Evolutionary conservation across 2,329 filamentous ascomycete species (phyloP), one percentile per base, ranked within the genome.

Genomic region (Lecanicillium sp.): DNA sequence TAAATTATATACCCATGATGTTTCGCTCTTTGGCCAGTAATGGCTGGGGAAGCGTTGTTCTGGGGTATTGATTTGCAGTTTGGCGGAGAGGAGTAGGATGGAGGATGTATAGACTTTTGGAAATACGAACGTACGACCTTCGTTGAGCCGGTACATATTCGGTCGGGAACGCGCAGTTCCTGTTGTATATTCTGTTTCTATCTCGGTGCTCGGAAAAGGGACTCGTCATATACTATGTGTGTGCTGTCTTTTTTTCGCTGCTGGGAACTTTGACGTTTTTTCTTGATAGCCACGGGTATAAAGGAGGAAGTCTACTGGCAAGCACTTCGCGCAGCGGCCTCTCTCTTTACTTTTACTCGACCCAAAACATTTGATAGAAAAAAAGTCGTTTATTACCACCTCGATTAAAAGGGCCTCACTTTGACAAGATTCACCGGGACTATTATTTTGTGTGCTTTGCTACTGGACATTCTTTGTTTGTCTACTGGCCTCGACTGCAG

Each of bases 1-100:
- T 79, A 77, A 73, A 70, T 66, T 58, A 56, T 51, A 49, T 48
- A 48, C 52, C 52, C 47, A 55, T 51, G 51, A 54, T n/a, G 50
- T 49, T 50, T 60, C 51, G 49, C 52, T 50, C 50, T 52, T 52
- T 59, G 57, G 54, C 56, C 56, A 58, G 54, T 51, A 54, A 64
- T 56, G 59, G 59, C 56, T 58, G 59, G 61, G 60, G 46, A 46
- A 50, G 49, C 47, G 46, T 49, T 50, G 51, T 54, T 48, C 56
- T 48, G 49, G 44, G 43, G 48, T 47, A 49, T 52, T 54, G 55
- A 46, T 58, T 53, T 53, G 46, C 39, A 41, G 49, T 43, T 41
- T 38, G 40, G 38, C 37, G 47, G 41, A 46, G 42, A 43, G 49
- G 45, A 40, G 44, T 46, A 39, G 45, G 46, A 49, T 45, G 50